These are phyloP conservation scores for Syzygium malaccense DNA, from an alignment of 441 rosid species.

Conservation along the genomic window DNA sequence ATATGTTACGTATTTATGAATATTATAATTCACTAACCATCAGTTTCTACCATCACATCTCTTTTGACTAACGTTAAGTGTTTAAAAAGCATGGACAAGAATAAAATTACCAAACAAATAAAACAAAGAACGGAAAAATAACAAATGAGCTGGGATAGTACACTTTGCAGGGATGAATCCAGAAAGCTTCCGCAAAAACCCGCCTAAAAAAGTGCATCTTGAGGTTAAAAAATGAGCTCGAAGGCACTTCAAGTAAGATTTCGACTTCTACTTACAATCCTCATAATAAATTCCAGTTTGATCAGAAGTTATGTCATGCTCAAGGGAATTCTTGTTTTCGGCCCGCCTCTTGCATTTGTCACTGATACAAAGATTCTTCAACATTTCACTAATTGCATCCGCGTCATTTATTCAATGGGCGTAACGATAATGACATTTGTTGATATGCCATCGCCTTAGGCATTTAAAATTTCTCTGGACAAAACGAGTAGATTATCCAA, in stretches of 20 bases:
- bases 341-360: background rate
- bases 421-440: too few relatives aligned
- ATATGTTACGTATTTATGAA: background rate
- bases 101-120: background rate
- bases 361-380: background rate
- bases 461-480: background rate
- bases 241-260: background rate
- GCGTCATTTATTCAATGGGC: background rate
- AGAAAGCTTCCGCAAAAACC: background rate
- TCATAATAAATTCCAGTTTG: background rate
- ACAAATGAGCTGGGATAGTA: background rate
- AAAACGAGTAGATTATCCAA: background rate
- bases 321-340: background rate
- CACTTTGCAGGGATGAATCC: background rate
- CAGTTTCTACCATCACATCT: background rate
- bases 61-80: background rate
- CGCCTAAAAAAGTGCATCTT: background rate
- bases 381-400: background rate
- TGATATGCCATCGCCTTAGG: background rate
- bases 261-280: background rate
- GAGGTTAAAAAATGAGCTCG: background rate
- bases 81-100: background rate
- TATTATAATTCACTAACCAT: background rate
- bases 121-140: background rate
- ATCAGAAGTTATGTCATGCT: background rate